Conservation (phyloP, 305 asterid genomes). For the Plantago coronopus region DNA sequence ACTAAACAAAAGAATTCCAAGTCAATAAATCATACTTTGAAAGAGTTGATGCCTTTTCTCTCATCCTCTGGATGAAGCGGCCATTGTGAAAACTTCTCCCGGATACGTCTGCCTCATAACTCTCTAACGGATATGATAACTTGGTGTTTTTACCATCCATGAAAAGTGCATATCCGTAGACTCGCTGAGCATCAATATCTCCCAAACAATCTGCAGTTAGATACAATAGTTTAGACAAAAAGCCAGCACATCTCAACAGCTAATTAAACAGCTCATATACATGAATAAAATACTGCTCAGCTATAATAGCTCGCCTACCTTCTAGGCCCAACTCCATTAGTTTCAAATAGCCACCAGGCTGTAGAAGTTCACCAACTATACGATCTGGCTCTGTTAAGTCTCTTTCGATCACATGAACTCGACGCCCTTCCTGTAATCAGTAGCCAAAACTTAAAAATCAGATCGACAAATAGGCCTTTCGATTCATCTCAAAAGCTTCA, state of each 20-base stretch:
- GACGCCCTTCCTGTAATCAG: conserved; percentile 41
- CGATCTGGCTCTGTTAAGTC: conserved; percentile 50
- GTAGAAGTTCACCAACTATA: conserved; percentile 52
- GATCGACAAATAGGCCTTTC: not conserved
- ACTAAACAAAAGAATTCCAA: not conserved
- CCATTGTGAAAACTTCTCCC: conserved; percentile 64
- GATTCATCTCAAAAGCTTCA: not conserved
- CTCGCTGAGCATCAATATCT: conserved; percentile 53
- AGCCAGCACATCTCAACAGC: not conserved
- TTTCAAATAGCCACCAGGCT: conserved; percentile 62
- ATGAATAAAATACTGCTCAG: too few species aligned
- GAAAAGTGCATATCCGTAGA: conserved; percentile 56
- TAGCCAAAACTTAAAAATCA: not conserved
- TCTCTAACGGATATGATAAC: conserved; percentile 48
- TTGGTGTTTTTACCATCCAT: conserved; percentile 50
- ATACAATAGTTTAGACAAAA: not conserved
- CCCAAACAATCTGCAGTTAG: conserved; percentile 50
- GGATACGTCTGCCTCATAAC: conserved; percentile 40
- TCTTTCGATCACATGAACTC: conserved; percentile 46
- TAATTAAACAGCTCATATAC: too few species aligned
- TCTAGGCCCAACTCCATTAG: conserved; percentile 48
- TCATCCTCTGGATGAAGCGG: conserved; percentile 55
- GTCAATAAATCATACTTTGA: conserved; percentile 36
- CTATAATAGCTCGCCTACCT: conserved; percentile 28
- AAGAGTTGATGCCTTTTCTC: conserved; percentile 51